Base-by-base conservation (phyloP, 257 asterid genomes). In the Gentiana macrophylla region DNA sequence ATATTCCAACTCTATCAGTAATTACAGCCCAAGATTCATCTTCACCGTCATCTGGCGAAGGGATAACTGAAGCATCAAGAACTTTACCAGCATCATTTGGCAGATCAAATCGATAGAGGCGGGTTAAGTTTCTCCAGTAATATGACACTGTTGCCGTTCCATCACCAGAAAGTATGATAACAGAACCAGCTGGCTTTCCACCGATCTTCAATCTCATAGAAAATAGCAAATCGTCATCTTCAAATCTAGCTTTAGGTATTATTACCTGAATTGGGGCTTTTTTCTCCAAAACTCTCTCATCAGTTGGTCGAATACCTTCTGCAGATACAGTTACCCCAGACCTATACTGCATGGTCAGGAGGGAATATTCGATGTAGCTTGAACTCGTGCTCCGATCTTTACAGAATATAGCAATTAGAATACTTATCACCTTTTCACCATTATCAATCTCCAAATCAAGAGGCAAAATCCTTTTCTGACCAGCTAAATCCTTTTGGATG, bases 71-170 rank as follows among this genome's bases (percentile, higher is more conserved):
- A 70, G 94, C 91, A 84, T 86, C 96, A 60, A 90, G 86, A 72
- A 84, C 96, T 70, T 81, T 90, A 50, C 94, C 98, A 63, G 91
- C 96, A 82, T 90, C 98, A 71, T 84, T 62, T 41, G 95, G 98
- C 63, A 84, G 74, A 70, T 90, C 98, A 80, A 90, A 90, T 64
- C 84, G 96, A 75, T 84, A 86, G 52, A 90, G 95, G 59, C 80
- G 78, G 55, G 95, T 86, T 54, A 96, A 82, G 74, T 66, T 74
- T 72, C 86, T 81, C 86, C 88, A 84, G 73, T 84, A 86, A 75
- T 90, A 91, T 57, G 96, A 79, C 64, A 86, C 94, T 51, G 98
- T 90, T 58, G 98, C 98, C 70, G 98, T 90, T 62, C 98, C 98
- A 77, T 86, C 98, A 51, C 91, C 94, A 46, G 96, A 84, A 62